A percentile compares a stretch with the other conserved stretches of the same genome.
These are phyloP conservation scores for Cyclotella kingstonii DNA, from an alignment of 108 stramenopile species.

Conservation along the genomic window DNA sequence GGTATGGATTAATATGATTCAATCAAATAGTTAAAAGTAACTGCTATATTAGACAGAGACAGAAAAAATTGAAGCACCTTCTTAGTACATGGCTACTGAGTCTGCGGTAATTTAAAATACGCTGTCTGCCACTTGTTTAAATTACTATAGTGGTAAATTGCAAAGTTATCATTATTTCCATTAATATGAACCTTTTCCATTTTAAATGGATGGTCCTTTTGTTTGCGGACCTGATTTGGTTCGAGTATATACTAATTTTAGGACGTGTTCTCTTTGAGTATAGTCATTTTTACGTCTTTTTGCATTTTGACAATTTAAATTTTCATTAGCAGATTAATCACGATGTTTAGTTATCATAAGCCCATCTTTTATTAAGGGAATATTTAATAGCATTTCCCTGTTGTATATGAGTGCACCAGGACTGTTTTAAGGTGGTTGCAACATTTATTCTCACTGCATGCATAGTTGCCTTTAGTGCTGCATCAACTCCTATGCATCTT, in stretches of 20 bases:
- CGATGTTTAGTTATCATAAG: neutral
- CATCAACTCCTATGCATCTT: slow-evolving; percentile 24
- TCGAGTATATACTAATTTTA: slow-evolving; percentile 16
- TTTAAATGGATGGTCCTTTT: slow-evolving; percentile 37
- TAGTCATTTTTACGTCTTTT: slow-evolving; percentile 10
- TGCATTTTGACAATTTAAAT: neutral
- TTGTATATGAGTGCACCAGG: slow-evolving; percentile 41
- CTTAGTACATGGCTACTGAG: too few species aligned
- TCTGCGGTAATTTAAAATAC: too few species aligned
- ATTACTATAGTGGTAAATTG: too few species aligned
- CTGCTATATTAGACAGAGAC: too few species aligned
- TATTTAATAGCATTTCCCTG: slow-evolving; percentile 46
- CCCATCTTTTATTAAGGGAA: slow-evolving; percentile 39
- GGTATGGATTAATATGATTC: too few species aligned
- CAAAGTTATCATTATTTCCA: too few species aligned
- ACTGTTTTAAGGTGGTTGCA: slow-evolving; percentile 8
- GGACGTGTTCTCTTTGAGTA: slow-evolving; percentile 5
- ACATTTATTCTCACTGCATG: slow-evolving; percentile 27
- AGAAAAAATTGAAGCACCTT: too few species aligned
- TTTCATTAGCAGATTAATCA: slow-evolving; percentile 15
- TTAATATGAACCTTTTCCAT: slow-evolving; percentile 40
- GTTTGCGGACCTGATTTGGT: slow-evolving; percentile 22
- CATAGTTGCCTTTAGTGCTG: slow-evolving; percentile 25
- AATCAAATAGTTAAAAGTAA: too few species aligned
- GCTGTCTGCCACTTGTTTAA: too few species aligned